Base-by-base conservation (phyloP, 164 flowering plant genomes). In the Cinnamomum chago region DNA sequence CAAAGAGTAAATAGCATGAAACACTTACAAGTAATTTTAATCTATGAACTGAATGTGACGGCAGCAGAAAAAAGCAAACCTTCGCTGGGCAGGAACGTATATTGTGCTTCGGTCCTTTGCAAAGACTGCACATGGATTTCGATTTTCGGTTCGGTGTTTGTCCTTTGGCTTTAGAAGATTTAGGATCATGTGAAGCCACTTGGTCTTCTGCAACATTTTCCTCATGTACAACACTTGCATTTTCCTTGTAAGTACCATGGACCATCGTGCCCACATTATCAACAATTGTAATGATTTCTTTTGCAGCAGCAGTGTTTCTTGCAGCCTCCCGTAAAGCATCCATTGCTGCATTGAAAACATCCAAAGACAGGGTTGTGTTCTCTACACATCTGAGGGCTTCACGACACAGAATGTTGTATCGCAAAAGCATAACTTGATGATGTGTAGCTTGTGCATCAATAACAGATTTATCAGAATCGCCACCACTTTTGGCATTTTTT, bases 71-170 rank as follows among this genome's bases (percentile, higher is more conserved):
- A 30, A 5, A 28, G 15, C 10, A 27, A 12, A 67, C 69, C 69
- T 67, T 67, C 15, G 69, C 69, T 20, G 69, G 69, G 47, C 69
- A 67, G 6, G 69, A 67, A 30, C 69, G 69, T 28, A 67, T 67
- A 35, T 67, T 67, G 69, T 67, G 69, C 69, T 67, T 67, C 17
- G 69, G 69, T 67, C 69, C 69, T 67, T 67, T 67, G 69, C 69
- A 67, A 10, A 67, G 69, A 30, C 69, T 67, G 69, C 69, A 67
- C 7, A 35, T 67, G 11, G 40, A 28, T 67, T 28, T 67, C 11
- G 69, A 67, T 67, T 35, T 28, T 20, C 28, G 18, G 5, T 18
- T 67, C 11, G 50, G 69, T 30, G 7, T 35, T 67, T 14, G 47
- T 12, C 20, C 28, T 67, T 28, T 67, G 28, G 69, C 28, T 20